Evolutionary conservation across 805 yeast genomes (phyloP), one percentile per base, ranked within the genome.

Genomic region (Metschnikowia kofuensis): DNA sequence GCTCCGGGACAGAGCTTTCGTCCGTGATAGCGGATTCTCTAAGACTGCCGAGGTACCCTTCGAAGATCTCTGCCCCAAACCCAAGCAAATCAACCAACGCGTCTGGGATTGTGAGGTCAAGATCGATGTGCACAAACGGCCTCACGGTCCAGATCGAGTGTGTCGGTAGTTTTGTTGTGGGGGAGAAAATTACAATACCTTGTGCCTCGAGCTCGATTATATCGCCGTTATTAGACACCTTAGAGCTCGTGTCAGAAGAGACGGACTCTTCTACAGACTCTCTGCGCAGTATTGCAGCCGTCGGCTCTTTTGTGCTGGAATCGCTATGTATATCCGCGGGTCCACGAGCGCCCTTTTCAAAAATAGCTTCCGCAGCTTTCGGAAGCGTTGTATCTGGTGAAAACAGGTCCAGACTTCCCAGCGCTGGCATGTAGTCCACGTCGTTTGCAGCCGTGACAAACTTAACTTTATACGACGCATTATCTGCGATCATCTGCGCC

Each of bases 121-220:
- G 68, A 46, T 83, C 80, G 3, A 86, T 70, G 35, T 84, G 85
- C 3, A 75, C 70, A 65, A 84, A 85, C 2, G 95, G 96, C 58
- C 87, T 85, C 6, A 94, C 76, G 4, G 92, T 83, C 98, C 98
- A 92, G 87, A 94, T 87, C 1, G 96, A 83, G 64, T 89, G 95
- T 0, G 85, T 74, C 1, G 92, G 91, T 35, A 77, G 62, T 13
- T 77, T 72, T 0, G 83, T 74, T 35, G 70, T 69, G 2, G 74
- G 65, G 60, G 85, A 87, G 54, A 82, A 86, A 8, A 94, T 84
- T 16, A 92, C 65, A 9, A 94, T 85, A 2, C 99, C 99, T 61
- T 92, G 97, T 0, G 97, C 98, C 65, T 92, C 98, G 36, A 91
- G 70, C 55, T 88, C 92, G 8, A 84, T 78, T 13, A 78, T 68